Base-by-base conservation (phyloP, 2,329 filamentous ascomycete species). In the Neocucurbitaria cava region DNA sequence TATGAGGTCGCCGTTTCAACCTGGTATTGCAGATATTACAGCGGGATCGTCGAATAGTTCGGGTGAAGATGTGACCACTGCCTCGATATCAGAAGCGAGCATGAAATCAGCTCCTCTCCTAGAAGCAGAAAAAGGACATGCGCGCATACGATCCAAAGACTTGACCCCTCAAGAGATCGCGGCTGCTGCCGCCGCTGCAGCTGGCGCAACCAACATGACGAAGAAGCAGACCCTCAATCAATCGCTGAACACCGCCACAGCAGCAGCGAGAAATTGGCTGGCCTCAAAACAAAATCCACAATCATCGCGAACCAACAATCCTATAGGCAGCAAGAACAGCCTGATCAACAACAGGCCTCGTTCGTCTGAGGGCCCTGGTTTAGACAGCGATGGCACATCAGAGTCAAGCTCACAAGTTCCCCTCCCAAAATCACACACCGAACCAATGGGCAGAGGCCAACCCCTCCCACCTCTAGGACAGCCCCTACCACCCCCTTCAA, bases 361-460 rank as follows among this genome's bases (percentile, higher is more conserved):
- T 24, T 49, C 59, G n/a, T 51, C 56, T 20, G 58, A 64, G 35
- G 55, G 58, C 15, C 58, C 52, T 10, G 46, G 46, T 20, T 13
- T 52, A 23, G 51, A 59, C n/a, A 41, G 18, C 9, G 60, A 62
- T 2, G 33, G 48, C 17, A 31, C 41, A 54, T 26, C 55, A 42
- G 47, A 41, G 3, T 11, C 56, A 36, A 26, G 47, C 11, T 18
- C 55, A 41, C 49, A 57, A 24, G 10, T 45, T 53, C 8, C 54
- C 52, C 26, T 53, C 8, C 47, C 50, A 2, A 64, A 68, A 54
- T 71, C 76, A 7, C 74, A 76, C 61, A 84, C 54, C 77, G 85
- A 91, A 64, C 92, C 92, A 1, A 92, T 96, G 79, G 92, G 92
- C 1, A 85, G 92, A 35, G 92, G 92, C 0, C 88, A 89, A 64